phyloP scores from a whole-genome alignment of 345 rosid species.

The Lenwebbia sp. region DNA sequence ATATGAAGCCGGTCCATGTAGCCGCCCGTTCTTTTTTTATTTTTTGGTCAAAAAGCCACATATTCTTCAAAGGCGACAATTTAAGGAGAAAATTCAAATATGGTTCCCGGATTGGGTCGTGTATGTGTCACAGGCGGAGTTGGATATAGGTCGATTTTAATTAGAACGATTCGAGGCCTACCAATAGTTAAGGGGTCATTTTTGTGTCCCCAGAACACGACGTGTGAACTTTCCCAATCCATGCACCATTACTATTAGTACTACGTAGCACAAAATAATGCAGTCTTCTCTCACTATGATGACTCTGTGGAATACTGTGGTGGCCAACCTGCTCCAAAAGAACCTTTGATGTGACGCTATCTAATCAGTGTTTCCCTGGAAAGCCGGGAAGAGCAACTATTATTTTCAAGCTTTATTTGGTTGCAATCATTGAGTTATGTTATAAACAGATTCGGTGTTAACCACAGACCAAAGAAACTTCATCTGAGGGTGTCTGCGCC shows the following conservation, averaged over 20 bases:
- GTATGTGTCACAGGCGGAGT: no score
- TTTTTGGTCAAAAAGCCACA: no score
- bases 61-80: no score
- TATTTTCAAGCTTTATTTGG: neutral
- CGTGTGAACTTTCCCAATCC: neutral
- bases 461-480: neutral
- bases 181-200: neutral
- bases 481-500: neutral
- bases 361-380: neutral
- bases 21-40: no score
- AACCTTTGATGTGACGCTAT: neutral
- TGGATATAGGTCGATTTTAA: no score
- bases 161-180: accelerated
- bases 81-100: no score
- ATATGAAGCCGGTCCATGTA: no score
- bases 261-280: neutral
- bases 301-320: neutral
- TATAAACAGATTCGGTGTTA: neutral
- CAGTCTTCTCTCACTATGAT: neutral
- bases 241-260: neutral
- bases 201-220: neutral
- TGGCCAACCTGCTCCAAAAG: neutral
- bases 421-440: neutral
- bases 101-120: no score
- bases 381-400: neutral